Evolutionary conservation across 768 basidiomycete genomes (phyloP), one percentile per base, ranked within the genome.

Genomic region (Naematelia encephala): DNA sequence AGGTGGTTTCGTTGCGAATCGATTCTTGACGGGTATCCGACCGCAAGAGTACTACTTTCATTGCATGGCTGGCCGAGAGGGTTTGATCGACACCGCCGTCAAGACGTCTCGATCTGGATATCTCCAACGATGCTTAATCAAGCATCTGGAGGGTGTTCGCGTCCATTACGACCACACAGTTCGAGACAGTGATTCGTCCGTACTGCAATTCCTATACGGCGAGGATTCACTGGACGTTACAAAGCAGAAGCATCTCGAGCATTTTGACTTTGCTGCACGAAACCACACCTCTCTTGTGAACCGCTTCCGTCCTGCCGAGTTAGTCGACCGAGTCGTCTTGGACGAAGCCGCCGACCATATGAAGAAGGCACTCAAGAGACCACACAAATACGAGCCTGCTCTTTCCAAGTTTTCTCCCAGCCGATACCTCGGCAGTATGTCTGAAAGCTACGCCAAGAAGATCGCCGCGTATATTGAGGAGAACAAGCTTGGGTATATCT

Each of bases 41-140:
- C 96, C 96, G 0, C 96, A 99, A 75, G 96, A 99, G 77, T 99
- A 97, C 79, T 99, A 96, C 80, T 99, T 99, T 83, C 96, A 99
- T 79, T 98, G 96, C 75, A 99, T 99, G 96, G 96, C 96, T 58
- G 96, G 96, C 53, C 85, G 96, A 67, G 96, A 99, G 80, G 96
- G 96, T 72, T 83, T 99, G 39, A 99, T 99, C 71, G 96, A 99
- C 73, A 99, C 96, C 4, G 96, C 96, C 34, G 94, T 99, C 76
- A 99, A 99, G 80, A 99, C 96, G 3, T 90, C 89, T 62, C 91
- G 96, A 55, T 98, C 96, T 3, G 96, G 96, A 19, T 99, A 99
- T 77, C 84, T 99, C 19, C 96, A 99, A 76, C 85, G 96, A 48
- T 98, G 96, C 80, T 81, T 99, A 66, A 93, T 99, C 82, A 99